Conservation (phyloP, 2,329 filamentous ascomycete genomes). For the Fusarium citri region DNA sequence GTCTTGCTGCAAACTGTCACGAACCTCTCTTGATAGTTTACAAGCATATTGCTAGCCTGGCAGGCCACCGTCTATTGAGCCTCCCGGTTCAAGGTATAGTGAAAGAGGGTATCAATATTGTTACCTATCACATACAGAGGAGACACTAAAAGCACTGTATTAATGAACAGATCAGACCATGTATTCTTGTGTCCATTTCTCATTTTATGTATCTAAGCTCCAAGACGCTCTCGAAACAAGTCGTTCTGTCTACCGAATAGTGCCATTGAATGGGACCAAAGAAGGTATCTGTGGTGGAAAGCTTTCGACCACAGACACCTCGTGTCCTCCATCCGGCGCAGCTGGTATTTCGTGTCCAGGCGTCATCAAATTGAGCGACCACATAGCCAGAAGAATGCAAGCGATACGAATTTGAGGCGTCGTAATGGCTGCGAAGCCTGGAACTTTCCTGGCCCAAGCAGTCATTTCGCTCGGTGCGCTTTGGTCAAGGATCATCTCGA, state of each 20-base stretch:
- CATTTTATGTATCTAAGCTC: too few species aligned
- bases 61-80: too few species aligned
- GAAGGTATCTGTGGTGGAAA: background rate
- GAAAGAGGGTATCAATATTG: too few species aligned
- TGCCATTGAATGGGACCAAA: background rate
- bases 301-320: background rate
- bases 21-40: rapidly evolving
- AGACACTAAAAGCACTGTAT: too few species aligned
- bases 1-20: too few species aligned
- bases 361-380: background rate
- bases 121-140: too few species aligned
- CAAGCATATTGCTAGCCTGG: too few species aligned
- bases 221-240: too few species aligned
- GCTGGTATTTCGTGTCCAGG: background rate
- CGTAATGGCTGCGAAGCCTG: background rate
- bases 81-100: too few species aligned
- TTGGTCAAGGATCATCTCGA: background rate
- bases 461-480: background rate
- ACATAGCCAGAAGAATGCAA: background rate
- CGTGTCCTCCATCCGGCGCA: background rate
- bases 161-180: too few species aligned
- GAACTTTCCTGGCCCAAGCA: background rate
- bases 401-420: background rate
- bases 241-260: too few species aligned
- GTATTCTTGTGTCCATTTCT: too few species aligned